These are phyloP conservation scores for Blastosporella zonata DNA, from an alignment of 1,284 basidiomycete genomes.

Conservation along the genomic window DNA sequence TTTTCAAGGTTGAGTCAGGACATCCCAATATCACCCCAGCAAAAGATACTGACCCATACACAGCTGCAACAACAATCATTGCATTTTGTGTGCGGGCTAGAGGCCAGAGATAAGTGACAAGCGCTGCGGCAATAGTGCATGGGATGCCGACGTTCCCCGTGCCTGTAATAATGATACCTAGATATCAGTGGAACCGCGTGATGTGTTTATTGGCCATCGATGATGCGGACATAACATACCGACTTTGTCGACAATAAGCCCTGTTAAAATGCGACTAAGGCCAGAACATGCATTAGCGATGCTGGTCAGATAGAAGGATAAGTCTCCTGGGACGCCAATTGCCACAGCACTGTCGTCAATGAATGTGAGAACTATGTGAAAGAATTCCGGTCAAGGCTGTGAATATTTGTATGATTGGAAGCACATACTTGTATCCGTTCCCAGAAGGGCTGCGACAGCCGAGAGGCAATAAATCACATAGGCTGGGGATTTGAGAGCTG, in stretches of 20 bases:
- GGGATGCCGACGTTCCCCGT: conserved; percentile 49
- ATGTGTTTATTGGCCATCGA: too few species aligned
- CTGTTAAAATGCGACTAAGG: conserved; percentile 39
- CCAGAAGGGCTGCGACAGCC: conserved; percentile 49
- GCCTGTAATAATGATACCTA: too few species aligned
- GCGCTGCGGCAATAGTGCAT: conserved; percentile 40
- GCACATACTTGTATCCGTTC: conserved; percentile 54
- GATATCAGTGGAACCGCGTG: too few species aligned
- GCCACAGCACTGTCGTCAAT: conserved; percentile 42
- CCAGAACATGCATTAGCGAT: conserved; percentile 47
- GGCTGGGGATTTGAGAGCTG: conserved; percentile 44
- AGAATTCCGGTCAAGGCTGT: conserved; percentile 2
- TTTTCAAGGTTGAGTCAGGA: conserved; percentile 21
- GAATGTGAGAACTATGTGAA: conserved; percentile 44
- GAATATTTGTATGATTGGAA: not conserved
- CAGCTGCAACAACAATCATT: conserved; percentile 39
- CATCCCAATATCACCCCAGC: not conserved
- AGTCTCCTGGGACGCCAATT: conserved; percentile 38
- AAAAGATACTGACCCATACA: conserved; percentile 41
- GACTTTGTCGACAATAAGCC: conserved; percentile 38
- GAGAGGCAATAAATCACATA: conserved; percentile 45
- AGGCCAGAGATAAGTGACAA: conserved; percentile 53
- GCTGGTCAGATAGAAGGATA: conserved; percentile 49
- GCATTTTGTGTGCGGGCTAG: conserved; percentile 35
- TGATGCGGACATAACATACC: conserved; percentile 32